A percentile compares a stretch with the other conserved stretches of the same genome.
Evolutionary conservation across 169 alveolate genomes (phyloP).

Genomic region (Plasmodium sp.): DNA sequence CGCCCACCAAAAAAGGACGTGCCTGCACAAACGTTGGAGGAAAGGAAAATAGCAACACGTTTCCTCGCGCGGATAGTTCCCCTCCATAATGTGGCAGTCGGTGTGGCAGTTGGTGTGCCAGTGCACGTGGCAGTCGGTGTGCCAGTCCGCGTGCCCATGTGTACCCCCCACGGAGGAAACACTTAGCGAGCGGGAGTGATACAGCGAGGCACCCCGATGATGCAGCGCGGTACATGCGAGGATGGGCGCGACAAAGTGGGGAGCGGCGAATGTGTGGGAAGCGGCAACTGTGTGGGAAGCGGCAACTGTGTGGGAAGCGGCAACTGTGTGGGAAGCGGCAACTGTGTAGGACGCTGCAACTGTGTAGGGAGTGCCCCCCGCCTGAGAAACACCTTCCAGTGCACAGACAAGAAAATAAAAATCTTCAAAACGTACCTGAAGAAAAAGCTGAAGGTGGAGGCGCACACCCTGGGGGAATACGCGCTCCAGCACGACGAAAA

Average conservation of each 20-base stretch:
- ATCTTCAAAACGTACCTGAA: conserved; percentile 49
- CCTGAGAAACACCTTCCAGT: conserved; percentile 17
- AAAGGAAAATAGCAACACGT: not conserved
- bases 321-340: too few species aligned
- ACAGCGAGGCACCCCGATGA: not conserved
- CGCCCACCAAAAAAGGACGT: not conserved
- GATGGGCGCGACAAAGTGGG: not conserved
- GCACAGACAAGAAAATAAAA: conserved; percentile 71
- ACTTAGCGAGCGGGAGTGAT: not conserved
- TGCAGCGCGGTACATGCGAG: not conserved
- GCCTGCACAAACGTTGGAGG: not conserved
- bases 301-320: too few species aligned
- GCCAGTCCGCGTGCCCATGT: not conserved
- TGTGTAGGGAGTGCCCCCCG: not conserved
- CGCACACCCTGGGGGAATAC: conserved; percentile 61
- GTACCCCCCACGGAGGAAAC: not conserved
- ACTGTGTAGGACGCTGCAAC: too few species aligned
- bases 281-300: not conserved
- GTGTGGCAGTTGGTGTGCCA: not conserved
- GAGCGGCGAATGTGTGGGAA: not conserved
- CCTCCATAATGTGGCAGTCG: not conserved
- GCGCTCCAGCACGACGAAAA: conserved; percentile 63
- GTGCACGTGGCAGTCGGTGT: not conserved
- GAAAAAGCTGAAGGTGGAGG: conserved; percentile 14
- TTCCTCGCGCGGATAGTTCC: not conserved